phyloP scores from a whole-genome alignment of 306 rosid genomes.

The Fagus crenata region DNA sequence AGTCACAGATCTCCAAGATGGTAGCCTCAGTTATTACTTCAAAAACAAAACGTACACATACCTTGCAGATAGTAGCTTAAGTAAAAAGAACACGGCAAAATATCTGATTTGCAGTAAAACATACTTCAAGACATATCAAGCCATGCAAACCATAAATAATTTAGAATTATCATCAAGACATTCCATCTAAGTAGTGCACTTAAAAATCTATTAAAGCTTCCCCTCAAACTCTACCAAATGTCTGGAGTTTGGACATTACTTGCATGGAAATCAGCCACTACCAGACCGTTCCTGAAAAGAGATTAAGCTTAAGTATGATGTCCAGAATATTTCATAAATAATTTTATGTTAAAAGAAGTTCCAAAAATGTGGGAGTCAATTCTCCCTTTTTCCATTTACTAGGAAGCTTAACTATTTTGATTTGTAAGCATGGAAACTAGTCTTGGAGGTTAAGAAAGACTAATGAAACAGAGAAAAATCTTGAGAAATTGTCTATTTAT shows the following conservation, averaged over 20 bases:
- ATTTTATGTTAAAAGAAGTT: not conserved
- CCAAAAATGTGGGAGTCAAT: not conserved
- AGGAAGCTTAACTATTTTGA: not conserved
- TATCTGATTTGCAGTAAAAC: not conserved
- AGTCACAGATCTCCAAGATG: not conserved
- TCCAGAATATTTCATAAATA: not conserved
- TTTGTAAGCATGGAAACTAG: not conserved
- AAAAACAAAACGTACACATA: not conserved
- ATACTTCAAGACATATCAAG: not conserved
- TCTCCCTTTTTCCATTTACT: not conserved
- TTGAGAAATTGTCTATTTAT: not conserved
- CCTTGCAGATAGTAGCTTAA: not conserved
- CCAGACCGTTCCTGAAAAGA: constrained; percentile 64
- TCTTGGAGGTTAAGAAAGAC: not conserved
- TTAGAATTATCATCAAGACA: not conserved
- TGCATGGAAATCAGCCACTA: constrained; percentile 43
- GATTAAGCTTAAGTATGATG: not conserved
- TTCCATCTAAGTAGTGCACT: not conserved
- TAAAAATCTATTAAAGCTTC: not conserved
- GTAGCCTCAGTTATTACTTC: not conserved
- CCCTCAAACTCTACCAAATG: not conserved
- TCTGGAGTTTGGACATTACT: not conserved
- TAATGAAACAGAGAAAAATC: not conserved
- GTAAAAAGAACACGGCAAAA: not conserved
- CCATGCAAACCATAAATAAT: not conserved